Conservation (phyloP, 1,284 basidiomycete species). For the Ganoderma boninense region DNA sequence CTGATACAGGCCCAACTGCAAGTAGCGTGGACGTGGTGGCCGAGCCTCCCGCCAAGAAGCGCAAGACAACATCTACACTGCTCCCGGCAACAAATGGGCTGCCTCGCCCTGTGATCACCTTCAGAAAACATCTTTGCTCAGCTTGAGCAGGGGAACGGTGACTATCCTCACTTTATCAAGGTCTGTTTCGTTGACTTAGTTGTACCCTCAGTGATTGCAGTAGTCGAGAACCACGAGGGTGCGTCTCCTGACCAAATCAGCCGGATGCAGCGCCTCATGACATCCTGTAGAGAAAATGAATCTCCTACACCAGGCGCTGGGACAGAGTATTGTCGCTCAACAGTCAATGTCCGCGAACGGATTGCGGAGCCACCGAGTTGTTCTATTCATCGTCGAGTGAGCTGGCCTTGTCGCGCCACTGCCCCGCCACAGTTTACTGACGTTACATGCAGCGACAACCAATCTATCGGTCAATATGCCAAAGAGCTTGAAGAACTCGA, state of each 20-base stretch:
- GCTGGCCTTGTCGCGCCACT: neutral
- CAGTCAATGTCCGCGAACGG: constrained; percentile 15
- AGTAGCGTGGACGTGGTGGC: neutral
- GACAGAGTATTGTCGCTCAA: constrained; percentile 20
- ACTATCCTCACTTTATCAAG: neutral
- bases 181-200: neutral
- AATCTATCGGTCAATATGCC: constrained; percentile 25
- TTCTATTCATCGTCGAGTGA: constrained; percentile 33
- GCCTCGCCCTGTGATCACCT: constrained; percentile 13
- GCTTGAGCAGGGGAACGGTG: constrained; percentile 17
- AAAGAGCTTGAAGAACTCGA: constrained; percentile 25
- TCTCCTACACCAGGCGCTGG: constrained; percentile 19
- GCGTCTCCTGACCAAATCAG: neutral
- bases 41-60: constrained; percentile 18
- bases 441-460: constrained; percentile 21
- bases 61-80: constrained; percentile 1
- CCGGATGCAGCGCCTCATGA: neutral
- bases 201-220: constrained; percentile 18
- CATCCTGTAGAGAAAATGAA: constrained; percentile 20
- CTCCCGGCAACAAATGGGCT: neutral
- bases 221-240: constrained; percentile 25
- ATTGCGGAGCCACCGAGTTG: constrained; percentile 22
- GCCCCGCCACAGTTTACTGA: neutral
- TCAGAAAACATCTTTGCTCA: constrained; percentile 7
- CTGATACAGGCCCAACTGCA: neutral